Conservation (phyloP, 2,329 filamentous ascomycete genomes). For the Trichoderma atrobrunneum region DNA sequence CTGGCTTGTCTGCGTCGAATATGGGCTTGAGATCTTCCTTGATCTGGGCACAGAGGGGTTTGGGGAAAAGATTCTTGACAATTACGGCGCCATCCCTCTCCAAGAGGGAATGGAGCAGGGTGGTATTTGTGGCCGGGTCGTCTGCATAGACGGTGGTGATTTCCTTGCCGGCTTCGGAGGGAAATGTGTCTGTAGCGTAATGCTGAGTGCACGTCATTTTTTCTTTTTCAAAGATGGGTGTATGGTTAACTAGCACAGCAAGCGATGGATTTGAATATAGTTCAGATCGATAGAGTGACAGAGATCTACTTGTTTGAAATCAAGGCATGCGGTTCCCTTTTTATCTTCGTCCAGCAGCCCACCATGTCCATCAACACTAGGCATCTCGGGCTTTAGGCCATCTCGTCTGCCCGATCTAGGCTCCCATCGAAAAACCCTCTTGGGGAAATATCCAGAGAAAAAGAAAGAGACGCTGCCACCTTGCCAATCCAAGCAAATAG, state of each 20-base stretch:
- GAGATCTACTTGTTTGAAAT: neutral
- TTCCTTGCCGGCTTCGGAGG: constrained; percentile 25
- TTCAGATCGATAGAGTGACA: neutral
- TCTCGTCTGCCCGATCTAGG: neutral
- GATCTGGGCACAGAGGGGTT: constrained; percentile 34
- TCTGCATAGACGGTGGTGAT: constrained; percentile 23
- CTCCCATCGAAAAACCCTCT: neutral
- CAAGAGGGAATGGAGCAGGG: constrained; percentile 25
- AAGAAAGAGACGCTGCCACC: neutral
- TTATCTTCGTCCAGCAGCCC: neutral
- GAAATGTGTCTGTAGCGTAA: constrained; percentile 18
- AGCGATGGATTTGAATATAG: neutral
- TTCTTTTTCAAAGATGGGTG: neutral
- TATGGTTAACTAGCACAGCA: neutral
- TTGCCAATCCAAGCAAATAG: constrained; percentile 9
- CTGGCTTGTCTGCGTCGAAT: constrained; percentile 36
- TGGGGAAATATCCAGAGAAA: neutral
- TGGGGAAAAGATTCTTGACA: constrained; percentile 35
- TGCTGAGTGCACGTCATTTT: constrained; percentile 20
- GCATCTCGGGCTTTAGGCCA: neutral
- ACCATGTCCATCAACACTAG: neutral
- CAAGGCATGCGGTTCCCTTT: neutral
- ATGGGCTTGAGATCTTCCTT: constrained; percentile 37
- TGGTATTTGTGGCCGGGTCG: constrained; percentile 24
- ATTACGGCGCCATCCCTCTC: constrained; percentile 37